phyloP scores from a whole-genome alignment of 352 stramenopile genomes.

The Phytophthora pistaciae region DNA sequence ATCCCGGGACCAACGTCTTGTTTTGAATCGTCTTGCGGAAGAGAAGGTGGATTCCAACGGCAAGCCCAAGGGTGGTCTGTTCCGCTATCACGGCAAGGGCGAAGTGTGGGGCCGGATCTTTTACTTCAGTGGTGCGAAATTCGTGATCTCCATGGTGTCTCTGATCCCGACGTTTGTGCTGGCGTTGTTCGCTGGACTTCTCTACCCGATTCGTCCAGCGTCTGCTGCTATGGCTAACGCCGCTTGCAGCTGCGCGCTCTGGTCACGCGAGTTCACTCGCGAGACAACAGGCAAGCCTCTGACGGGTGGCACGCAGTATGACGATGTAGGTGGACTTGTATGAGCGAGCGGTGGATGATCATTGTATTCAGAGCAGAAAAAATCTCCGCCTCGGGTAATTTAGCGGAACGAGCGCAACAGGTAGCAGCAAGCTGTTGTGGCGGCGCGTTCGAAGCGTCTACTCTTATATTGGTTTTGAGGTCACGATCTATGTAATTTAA shows the following conservation, averaged over 20 bases:
- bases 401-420: constrained; percentile 10
- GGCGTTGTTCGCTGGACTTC: constrained; percentile 55
- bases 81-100: constrained; percentile 66
- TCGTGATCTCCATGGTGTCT: constrained; percentile 68
- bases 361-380: constrained; percentile 23
- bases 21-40: constrained; percentile 66
- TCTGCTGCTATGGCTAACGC: constrained; percentile 49
- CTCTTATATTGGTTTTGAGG: constrained; percentile 33
- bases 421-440: constrained; percentile 12
- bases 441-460: constrained; percentile 9
- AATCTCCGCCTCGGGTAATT: constrained; percentile 12
- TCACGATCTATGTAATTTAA: constrained; percentile 43
- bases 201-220: constrained; percentile 63
- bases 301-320: constrained; percentile 29
- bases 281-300: constrained; percentile 65
- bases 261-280: constrained; percentile 77
- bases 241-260: constrained; percentile 62
- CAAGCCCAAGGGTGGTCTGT: constrained; percentile 49
- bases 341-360: constrained; percentile 26
- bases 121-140: constrained; percentile 74
- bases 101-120: constrained; percentile 74
- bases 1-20: constrained; percentile 54
- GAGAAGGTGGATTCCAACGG: constrained; percentile 36
- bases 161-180: constrained; percentile 66
- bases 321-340: constrained; percentile 48